These are phyloP conservation scores for Hirschfeldia incana DNA, from an alignment of 345 rosid genomes.

Conservation along the genomic window DNA sequence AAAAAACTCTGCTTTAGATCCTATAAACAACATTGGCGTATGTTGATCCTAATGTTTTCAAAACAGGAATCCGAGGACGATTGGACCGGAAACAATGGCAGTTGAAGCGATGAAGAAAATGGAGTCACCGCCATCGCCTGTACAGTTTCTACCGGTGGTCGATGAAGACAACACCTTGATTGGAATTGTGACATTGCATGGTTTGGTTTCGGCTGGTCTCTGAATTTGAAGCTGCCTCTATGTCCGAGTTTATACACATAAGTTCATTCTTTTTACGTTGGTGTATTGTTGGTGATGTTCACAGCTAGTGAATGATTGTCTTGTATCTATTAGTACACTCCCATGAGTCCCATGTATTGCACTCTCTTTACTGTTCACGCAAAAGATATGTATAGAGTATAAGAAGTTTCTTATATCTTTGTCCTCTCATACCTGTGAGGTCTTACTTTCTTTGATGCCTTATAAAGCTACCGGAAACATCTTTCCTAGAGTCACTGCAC, in stretches of 20 bases:
- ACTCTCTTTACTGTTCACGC: slow-evolving; percentile 6
- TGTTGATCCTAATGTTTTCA: not conserved
- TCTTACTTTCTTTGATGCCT: not conserved
- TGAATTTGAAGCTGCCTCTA: slow-evolving; percentile 35
- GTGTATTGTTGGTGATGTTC: slow-evolving; percentile 9
- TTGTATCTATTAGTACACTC: slow-evolving; percentile 3
- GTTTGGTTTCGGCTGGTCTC: slow-evolving; percentile 90
- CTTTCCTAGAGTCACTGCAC: not conserved
- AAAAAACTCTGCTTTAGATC: not conserved
- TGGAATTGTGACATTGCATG: slow-evolving; percentile 91
- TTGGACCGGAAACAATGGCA: slow-evolving; percentile 90
- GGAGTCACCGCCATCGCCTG: slow-evolving; percentile 98
- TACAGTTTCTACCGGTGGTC: slow-evolving; percentile 88
- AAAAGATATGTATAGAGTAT: slow-evolving; percentile 17
- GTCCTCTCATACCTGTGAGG: not conserved
- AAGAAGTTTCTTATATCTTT: not conserved
- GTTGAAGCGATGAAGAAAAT: slow-evolving; percentile 97
- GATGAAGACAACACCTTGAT: slow-evolving; percentile 60
- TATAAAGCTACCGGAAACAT: not conserved
- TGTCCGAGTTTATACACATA: slow-evolving; percentile 14
- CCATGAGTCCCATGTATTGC: slow-evolving; percentile 19
- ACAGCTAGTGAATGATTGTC: slow-evolving; percentile 20
- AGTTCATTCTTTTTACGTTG: slow-evolving; percentile 33
- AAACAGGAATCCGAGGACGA: slow-evolving; percentile 88
- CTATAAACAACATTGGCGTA: not conserved